Conservation (phyloP, 139 green algal species). For the Klebsormidium nitens region DNA sequence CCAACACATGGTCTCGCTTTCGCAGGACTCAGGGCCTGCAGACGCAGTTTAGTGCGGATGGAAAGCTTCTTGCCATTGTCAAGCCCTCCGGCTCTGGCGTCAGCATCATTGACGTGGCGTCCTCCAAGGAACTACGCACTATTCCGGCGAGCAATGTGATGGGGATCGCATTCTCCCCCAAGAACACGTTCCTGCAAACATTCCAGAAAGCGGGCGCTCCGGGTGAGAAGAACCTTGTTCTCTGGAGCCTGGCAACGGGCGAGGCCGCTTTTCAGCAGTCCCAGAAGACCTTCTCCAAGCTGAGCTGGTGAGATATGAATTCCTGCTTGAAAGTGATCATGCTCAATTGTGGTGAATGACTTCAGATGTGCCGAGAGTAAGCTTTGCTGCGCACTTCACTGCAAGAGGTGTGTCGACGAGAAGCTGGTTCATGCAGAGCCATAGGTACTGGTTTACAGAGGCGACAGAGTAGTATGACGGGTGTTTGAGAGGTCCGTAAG, state of each 20-base stretch:
- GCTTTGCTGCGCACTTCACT: not conserved
- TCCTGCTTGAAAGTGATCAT: not conserved
- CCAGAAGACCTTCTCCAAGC: constrained; percentile 25
- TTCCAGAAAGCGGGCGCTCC: constrained; percentile 44
- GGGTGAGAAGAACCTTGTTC: constrained; percentile 58
- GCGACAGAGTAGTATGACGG: not conserved
- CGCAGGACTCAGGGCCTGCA: too few species aligned
- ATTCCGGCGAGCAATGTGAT: constrained; percentile 1
- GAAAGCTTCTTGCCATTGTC: too few species aligned
- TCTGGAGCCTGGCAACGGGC: constrained; percentile 54
- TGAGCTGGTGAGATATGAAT: constrained; percentile 11
- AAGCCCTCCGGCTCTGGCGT: too few species aligned
- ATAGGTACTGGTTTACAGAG: not conserved
- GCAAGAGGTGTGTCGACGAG: not conserved
- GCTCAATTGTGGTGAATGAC: not conserved
- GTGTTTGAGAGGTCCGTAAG: not conserved
- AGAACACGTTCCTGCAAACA: constrained; percentile 49
- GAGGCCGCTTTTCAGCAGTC: constrained; percentile 45
- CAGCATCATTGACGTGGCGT: constrained; percentile 7
- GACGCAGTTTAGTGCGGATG: too few species aligned
- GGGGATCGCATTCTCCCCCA: constrained; percentile 1
- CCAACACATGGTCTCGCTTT: too few species aligned
- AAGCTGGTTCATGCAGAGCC: not conserved
- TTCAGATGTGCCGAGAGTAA: not conserved
- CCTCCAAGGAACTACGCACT: constrained; percentile 3